phyloP scores from a whole-genome alignment of 1,284 basidiomycete species.

The Sporisorium scitamineum region DNA sequence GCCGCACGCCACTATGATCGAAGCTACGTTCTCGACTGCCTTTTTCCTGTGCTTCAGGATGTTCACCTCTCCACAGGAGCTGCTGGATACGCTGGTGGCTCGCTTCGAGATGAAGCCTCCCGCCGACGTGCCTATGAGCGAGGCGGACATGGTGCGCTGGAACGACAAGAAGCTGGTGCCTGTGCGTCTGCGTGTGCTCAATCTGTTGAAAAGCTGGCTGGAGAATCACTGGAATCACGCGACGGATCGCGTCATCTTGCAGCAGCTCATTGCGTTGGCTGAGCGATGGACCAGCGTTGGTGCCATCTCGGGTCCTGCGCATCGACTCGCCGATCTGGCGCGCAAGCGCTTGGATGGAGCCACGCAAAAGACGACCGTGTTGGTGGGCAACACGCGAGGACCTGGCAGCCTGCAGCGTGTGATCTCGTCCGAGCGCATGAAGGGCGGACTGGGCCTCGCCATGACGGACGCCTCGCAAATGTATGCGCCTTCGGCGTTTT shows the following conservation, averaged over 20 bases:
- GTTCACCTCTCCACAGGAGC: conserved; percentile 82
- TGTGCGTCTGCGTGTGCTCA: conserved; percentile 87
- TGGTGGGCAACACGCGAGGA: conserved; percentile 44
- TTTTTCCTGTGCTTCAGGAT: conserved; percentile 98
- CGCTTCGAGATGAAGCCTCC: conserved; percentile 81
- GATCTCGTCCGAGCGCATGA: conserved; percentile 67
- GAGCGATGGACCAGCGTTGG: conserved; percentile 71
- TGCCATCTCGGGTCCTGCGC: conserved; percentile 77
- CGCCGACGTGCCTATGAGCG: conserved; percentile 70
- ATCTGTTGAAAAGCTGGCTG: conserved; percentile 92
- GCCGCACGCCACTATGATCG: conserved; percentile 85
- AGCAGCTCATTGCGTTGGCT: conserved; percentile 76
- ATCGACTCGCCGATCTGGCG: conserved; percentile 69
- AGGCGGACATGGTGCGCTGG: conserved; percentile 80
- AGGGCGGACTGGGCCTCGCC: conserved; percentile 28
- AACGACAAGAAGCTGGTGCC: conserved; percentile 86
- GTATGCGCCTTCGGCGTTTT: conserved; percentile 54
- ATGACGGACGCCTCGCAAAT: conserved; percentile 55
- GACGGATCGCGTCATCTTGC: conserved; percentile 71
- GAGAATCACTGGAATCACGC: conserved; percentile 86
- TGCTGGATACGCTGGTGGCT: conserved; percentile 80
- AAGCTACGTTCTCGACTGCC: conserved; percentile 83
- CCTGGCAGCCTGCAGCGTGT: conserved; percentile 62
- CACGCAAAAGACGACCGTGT: conserved; percentile 44
- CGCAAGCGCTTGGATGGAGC: conserved; percentile 50